Base-by-base conservation (phyloP, 2,329 filamentous ascomycete species). In the Byssochlamys sp. region DNA sequence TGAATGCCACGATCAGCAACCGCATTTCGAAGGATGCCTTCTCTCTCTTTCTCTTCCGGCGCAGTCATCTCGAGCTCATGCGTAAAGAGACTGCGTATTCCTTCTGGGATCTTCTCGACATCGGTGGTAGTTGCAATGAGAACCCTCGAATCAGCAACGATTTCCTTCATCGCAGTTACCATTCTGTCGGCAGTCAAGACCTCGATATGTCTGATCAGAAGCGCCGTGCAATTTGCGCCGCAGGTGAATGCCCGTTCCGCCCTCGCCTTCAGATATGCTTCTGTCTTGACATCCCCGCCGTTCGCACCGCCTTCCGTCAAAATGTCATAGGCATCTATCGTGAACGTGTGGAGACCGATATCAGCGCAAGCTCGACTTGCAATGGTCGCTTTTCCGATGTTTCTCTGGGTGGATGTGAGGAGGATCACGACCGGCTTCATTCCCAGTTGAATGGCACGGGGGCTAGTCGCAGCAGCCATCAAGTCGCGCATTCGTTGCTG, bases 31-130 rank as follows among this genome's bases (percentile, higher is more conserved):
- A 99, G 76, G 52, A 97, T 94, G 1, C 88, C 88, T 75, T 96
- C 91, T 75, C 94, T 82, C 73, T 97, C 92, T 27, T 85, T 85
- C 71, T 99, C 94, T 65, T 97, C 91, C 0, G 94, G 94, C 0
- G 94, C 94, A 51, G 80, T 84, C 83, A 99, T 90, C 68, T 97
- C 92, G 49, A 99, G 80, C 72, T 99, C 94, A 66, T 99, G 92
- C 0, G 91, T 96, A 71, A 99, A 97, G 2, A 97, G 79, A 10
- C 90, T 90, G 55, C 94, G 84, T 24, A 97, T 86, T 0, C 89
- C 89, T 66, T 96, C 91, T 0, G 92, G 89, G 1, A 99, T 84
- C 71, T 97, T 95, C 69, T 97, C 94, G 0, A 96, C 85, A 64
- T 97, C 92, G 5, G 91, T 96, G 0, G 92, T 96, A 0, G 94